Percentiles rank a stretch among this genome's conserved stretches.
Conservation (phyloP, 148 eudicot genomes). For the Simmondsia chinensis region DNA sequence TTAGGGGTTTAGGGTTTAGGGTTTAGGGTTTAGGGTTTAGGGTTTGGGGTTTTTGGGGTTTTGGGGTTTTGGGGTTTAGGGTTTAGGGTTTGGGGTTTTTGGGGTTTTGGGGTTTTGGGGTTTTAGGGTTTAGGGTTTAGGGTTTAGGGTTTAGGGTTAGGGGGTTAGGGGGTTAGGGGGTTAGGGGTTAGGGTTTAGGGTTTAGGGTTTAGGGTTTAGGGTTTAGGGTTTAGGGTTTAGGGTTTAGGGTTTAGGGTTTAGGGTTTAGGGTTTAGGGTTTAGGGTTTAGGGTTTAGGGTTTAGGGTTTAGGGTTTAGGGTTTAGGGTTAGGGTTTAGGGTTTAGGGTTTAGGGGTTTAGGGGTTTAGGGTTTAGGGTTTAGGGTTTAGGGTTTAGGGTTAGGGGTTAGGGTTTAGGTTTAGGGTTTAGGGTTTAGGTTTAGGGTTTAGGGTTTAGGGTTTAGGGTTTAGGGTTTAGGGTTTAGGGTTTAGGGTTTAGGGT, state of each 20-base stretch:
- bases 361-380: slow-evolving; percentile 8
- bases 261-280: slow-evolving; percentile 3
- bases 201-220: slow-evolving; percentile 1
- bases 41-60: neutral
- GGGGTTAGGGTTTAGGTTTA: slow-evolving; percentile 6
- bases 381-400: slow-evolving; percentile 7
- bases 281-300: slow-evolving; percentile 6
- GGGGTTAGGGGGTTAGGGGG: no score
- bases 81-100: neutral
- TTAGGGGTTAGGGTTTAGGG: slow-evolving; percentile 7
- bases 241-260: slow-evolving; percentile 7
- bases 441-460: slow-evolving; percentile 15
- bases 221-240: slow-evolving; percentile 7
- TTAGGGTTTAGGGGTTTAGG: no score
- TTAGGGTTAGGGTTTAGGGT: slow-evolving; percentile 2
- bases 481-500: slow-evolving; percentile 9
- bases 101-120: neutral
- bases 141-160: slow-evolving; percentile 8
- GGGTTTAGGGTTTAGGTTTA: slow-evolving; percentile 10
- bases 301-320: slow-evolving; percentile 8
- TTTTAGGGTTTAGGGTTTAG: slow-evolving; percentile 8
- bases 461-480: slow-evolving; percentile 9
- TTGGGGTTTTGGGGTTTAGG: neutral
- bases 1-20: no score
- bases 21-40: neutral